Evolutionary conservation across 768 basidiomycete species (phyloP).

Genomic region (Lentinula aciculospora): DNA sequence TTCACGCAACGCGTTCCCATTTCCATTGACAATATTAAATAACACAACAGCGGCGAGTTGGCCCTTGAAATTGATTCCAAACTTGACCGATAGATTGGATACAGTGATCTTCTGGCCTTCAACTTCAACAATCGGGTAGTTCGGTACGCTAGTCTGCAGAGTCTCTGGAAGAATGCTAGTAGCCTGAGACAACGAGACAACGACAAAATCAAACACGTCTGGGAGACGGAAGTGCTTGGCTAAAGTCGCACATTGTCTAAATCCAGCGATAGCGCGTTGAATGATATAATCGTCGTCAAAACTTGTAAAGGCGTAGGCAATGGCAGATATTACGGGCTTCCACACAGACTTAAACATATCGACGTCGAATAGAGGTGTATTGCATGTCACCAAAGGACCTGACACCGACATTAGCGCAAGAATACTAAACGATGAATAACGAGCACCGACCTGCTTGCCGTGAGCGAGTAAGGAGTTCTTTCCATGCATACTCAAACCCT

Average conservation of each 20-base stretch:
- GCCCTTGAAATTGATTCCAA: constrained; percentile 92
- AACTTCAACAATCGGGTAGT: constrained; percentile 84
- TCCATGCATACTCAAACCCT: constrained; percentile 99
- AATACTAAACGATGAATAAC: constrained; percentile 9
- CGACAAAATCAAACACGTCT: constrained; percentile 96
- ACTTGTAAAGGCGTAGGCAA: constrained; percentile 92
- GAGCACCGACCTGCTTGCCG: constrained; percentile 60
- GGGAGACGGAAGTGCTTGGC: constrained; percentile 86
- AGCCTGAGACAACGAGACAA: constrained; percentile 86
- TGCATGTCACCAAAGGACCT: constrained; percentile 73
- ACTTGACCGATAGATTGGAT: constrained; percentile 86
- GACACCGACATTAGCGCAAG: constrained; percentile 7
- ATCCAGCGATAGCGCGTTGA: constrained; percentile 92
- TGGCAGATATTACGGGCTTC: constrained; percentile 89
- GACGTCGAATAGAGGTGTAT: constrained; percentile 75
- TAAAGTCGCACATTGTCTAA: constrained; percentile 91
- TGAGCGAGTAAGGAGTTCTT: constrained; percentile 82
- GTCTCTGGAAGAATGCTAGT: constrained; percentile 80
- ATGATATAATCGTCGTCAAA: constrained; percentile 97
- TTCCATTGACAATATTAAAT: constrained; percentile 96
- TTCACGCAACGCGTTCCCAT: constrained; percentile 88
- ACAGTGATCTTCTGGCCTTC: constrained; percentile 89
- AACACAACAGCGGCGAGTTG: constrained; percentile 95
- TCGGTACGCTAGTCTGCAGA: constrained; percentile 64
- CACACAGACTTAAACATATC: constrained; percentile 95